A percentile compares a stretch with the other conserved stretches of the same genome.
Conservation (phyloP, 2,329 filamentous ascomycete species). For the Paraphoma sp. region DNA sequence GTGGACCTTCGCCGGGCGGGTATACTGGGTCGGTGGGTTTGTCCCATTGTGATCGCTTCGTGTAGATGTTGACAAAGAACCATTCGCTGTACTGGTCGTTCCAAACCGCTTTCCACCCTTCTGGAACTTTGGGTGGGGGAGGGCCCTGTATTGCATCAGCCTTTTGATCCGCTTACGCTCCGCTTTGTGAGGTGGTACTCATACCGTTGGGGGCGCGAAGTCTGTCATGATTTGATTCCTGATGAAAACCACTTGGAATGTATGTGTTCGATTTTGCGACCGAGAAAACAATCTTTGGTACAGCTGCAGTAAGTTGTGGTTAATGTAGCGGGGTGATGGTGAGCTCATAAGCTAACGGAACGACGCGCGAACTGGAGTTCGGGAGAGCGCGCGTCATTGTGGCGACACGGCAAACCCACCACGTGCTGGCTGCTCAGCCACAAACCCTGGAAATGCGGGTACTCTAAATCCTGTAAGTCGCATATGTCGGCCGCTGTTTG, state of each 20-base stretch:
- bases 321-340: conserved; percentile 12
- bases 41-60: conserved; percentile 91
- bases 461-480: not conserved
- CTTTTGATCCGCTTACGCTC: conserved; percentile 1
- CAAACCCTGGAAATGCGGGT: not conserved
- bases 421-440: conserved; percentile 20
- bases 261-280: not conserved
- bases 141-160: conserved; percentile 48
- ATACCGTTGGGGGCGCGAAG: conserved; percentile 45
- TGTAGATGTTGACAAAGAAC: conserved; percentile 91
- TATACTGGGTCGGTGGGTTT: conserved; percentile 74
- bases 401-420: conserved; percentile 24
- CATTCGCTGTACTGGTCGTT: conserved; percentile 89
- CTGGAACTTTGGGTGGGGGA: conserved; percentile 68
- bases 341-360: conserved; percentile 16
- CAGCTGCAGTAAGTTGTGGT: not conserved
- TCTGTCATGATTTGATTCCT: conserved; percentile 34
- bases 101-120: conserved; percentile 85
- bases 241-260: not conserved
- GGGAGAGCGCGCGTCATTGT: conserved; percentile 29
- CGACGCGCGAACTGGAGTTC: conserved; percentile 9
- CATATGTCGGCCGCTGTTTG: not conserved
- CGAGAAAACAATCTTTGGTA: not conserved
- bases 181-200: conserved; percentile 7
- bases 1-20: conserved; percentile 53